phyloP scores from a whole-genome alignment of 306 rosid genomes.

The Ammopiptanthus mongolicus region DNA sequence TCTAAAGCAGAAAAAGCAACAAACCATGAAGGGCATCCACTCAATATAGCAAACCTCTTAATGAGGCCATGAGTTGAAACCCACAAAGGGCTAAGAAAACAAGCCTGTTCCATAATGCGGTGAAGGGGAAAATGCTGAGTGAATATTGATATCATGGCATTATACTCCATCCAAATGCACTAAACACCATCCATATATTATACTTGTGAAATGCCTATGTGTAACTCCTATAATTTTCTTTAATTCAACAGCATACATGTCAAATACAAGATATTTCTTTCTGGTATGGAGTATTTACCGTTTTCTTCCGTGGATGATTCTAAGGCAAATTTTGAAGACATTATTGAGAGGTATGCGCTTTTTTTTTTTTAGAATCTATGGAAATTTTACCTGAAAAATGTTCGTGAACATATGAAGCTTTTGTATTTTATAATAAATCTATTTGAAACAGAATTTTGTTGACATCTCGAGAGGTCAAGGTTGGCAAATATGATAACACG shows the following conservation, averaged over 20 bases:
- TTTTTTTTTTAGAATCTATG: neutral
- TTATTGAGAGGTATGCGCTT: slow-evolving; percentile 68
- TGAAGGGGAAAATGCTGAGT: neutral
- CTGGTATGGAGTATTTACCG: slow-evolving; percentile 89
- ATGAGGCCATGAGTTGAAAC: neutral
- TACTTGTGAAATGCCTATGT: neutral
- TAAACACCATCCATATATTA: neutral
- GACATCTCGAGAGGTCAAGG: slow-evolving; percentile 87
- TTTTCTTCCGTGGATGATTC: slow-evolving; percentile 70
- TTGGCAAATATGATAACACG: slow-evolving; percentile 48
- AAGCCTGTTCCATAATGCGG: neutral
- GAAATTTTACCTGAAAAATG: neutral
- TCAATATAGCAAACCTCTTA: neutral
- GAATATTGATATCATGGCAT: neutral
- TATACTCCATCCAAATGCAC: neutral
- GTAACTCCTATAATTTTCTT: slow-evolving; percentile 19
- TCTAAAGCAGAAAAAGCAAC: neutral
- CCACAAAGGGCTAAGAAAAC: neutral
- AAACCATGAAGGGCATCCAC: neutral
- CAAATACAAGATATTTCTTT: slow-evolving; percentile 87
- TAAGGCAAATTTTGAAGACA: slow-evolving; percentile 91
- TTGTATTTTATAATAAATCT: slow-evolving; percentile 17
- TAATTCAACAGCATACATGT: slow-evolving; percentile 63
- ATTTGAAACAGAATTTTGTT: slow-evolving; percentile 67
- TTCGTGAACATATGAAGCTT: slow-evolving; percentile 9